Evolutionary conservation across 2,329 filamentous ascomycete species (phyloP), one percentile per base, ranked within the genome.

Genomic region (Aspergillus pseudotamarii): DNA sequence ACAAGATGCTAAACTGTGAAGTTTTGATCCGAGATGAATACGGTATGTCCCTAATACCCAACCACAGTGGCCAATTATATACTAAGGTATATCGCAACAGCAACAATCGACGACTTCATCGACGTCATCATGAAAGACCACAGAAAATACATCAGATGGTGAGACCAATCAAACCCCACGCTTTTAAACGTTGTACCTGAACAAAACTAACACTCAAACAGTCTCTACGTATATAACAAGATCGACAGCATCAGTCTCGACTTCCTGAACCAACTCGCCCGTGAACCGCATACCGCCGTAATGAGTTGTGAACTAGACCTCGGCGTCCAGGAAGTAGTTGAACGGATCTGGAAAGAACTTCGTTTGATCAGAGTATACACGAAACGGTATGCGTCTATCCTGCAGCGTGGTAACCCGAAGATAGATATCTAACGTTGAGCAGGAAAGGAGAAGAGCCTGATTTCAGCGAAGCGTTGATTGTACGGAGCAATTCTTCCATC

Each of bases 81-180:
- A 32, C 48, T 51, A 34, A 51, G 2, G 28, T 19, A 30, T 30
- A 51, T n/a, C 48, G 19, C 23, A 16, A 23, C 63, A 87, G 93
- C 91, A 46, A 98, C 95, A 1, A 93, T 99, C 41, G 95, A 99
- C 81, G 94, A 99, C 80, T 91, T 99, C 78, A 99, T 99, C 81
- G 95, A 99, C 78, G 93, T 97, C 65, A 97, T 99, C 80, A 98
- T 98, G 94, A 96, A 95, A 80, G 93, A 97, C 76, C 95, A 99
- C 83, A 86, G 95, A 75, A 99, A 96, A 79, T 99, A 99, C 84
- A 97, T 99, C 83, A 87, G 87, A 75, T 91, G 88, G 83, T 84
- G 72, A 61, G 72, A 64, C 32, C 12, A n/a, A 10, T 10, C 23
- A 38, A 16, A 23, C 16, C 16, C 5, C 4, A 26, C 3, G 1